A percentile compares a stretch with the other conserved stretches of the same genome.
These are phyloP conservation scores for Elaeis guineensis DNA, from an alignment of 176 grass and related monocot species.

Conservation along the genomic window DNA sequence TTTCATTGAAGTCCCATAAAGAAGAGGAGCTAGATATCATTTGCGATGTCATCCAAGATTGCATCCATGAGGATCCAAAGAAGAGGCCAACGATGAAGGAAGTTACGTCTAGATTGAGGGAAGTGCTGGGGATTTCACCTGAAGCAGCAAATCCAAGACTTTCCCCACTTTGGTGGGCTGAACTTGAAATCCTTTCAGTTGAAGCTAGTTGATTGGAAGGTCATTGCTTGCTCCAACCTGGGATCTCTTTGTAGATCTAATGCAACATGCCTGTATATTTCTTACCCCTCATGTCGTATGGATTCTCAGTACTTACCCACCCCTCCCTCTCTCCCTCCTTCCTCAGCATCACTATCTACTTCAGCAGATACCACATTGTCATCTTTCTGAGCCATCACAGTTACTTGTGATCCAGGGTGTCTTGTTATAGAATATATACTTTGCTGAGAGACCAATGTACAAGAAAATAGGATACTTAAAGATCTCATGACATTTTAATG, in stretches of 20 bases:
- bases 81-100: conserved; percentile 80
- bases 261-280: no score
- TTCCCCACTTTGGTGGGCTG: conserved; percentile 98
- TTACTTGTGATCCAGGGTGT: no score
- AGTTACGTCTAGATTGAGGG: conserved; percentile 43
- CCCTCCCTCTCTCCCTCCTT: no score
- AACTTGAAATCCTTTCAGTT: conserved; percentile 94
- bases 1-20: conserved; percentile 57
- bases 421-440: no score
- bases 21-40: conserved; percentile 59
- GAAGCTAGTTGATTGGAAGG: conserved; percentile 66
- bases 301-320: no score
- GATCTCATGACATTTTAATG: no score
- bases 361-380: no score
- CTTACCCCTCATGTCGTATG: no score
- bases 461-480: no score
- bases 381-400: no score
- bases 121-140: conserved; percentile 53
- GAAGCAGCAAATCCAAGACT: conserved; percentile 73
- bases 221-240: neutral
- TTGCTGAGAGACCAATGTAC: no score
- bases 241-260: neutral
- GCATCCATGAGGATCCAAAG: conserved; percentile 57
- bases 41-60: conserved; percentile 65
- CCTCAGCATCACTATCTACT: no score